Evolutionary conservation across 805 yeast species (phyloP), one percentile per base, ranked within the genome.

Genomic region (Candida easanensis): DNA sequence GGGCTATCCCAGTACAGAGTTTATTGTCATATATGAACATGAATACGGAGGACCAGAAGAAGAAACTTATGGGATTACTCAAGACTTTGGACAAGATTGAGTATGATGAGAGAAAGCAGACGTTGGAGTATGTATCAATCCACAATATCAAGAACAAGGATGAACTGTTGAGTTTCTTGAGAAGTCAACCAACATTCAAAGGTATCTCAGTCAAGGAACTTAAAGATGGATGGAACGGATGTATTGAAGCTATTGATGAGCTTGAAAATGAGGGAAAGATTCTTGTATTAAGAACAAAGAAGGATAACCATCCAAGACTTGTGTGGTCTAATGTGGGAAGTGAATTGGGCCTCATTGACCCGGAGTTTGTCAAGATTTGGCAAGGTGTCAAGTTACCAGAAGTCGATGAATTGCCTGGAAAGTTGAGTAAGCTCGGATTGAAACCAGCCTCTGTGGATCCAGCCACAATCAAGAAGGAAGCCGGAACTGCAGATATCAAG

Each of bases 401-500:
- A 23, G 80, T 82, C 22, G 84, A 85, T 40, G 95, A 84, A 43
- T 71, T 93, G 48, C 95, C 95, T 20, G 79, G 82, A 42, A 79
- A 80, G 44, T 73, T 93, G 49, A 76, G 84, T 46, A 87, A 81
- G 46, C 81, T 86, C 46, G 91, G 96, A n/a, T 75, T 93, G 63
- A 93, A 89, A 63, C 99, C 99, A 9, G 91, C 98, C 0, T 85
- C 93, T 58, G 93, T 89, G n/a, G 99, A 93, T 61, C 98, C 99
- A n/a, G 87, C 89, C 33, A 78, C 86, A n/a, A 68, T 89, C 46
- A 87, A 83, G 65, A 84, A 81, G 60, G 78, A 76, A 43, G 77
- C 76, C 36, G 66, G 73, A 1, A 77, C 73, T 39, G 82, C 79
- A 51, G 47, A 47, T n/a, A 18, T 50, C 8, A 79, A 84, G 63